Evolutionary conservation across 2,329 filamentous ascomycete genomes (phyloP), one percentile per base, ranked within the genome.

Genomic region (Stemphylium lycopersici): DNA sequence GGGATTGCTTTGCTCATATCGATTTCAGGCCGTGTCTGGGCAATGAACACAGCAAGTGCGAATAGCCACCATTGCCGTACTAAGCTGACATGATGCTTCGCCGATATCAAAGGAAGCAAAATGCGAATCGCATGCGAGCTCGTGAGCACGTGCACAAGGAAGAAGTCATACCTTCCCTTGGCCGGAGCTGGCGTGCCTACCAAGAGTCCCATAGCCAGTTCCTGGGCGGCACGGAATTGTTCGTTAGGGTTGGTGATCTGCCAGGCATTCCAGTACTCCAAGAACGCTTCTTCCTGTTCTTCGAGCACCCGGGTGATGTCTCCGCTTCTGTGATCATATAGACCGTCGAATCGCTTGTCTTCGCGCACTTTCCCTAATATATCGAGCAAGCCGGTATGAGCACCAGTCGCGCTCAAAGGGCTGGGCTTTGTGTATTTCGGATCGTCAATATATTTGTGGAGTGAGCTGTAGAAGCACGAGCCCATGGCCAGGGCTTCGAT

Each of bases 191-290:
- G 60, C 6, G 71, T 71, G 3, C 85, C 86, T 5, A 84, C 81
- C 4, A 91, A 80, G 6, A 93, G 74, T 0, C 84, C 83, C 0
- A 81, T 77, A 2, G 84, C 84, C 3, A 83, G 75, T 53, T 80
- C 77, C 60, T 88, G 85, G 1, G 87, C 90, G 52, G 89, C 83
- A 53, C 86, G 83, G 69, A 98, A 96, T 67, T 92, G 88, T 61
- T 83, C 81, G n/a, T 82, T 81, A 0, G 90, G 88, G 56, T 93
- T 82, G 18, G 62, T 55, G 8, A 96, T 81, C 8, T 71, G 68
- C 93, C 92, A 97, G 3, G 89, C 87, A 62, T 96, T 95, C 91
- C 92, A 98, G 78, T 98, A 91, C 63, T 96, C 89, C 40, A 97
- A 76, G 13, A 96, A 79, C 0, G 87, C 81, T 12, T 83, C 80